Evolutionary conservation across 192 early-diverging fungal species (phyloP).

Genomic region (Mortierella antarctica): DNA sequence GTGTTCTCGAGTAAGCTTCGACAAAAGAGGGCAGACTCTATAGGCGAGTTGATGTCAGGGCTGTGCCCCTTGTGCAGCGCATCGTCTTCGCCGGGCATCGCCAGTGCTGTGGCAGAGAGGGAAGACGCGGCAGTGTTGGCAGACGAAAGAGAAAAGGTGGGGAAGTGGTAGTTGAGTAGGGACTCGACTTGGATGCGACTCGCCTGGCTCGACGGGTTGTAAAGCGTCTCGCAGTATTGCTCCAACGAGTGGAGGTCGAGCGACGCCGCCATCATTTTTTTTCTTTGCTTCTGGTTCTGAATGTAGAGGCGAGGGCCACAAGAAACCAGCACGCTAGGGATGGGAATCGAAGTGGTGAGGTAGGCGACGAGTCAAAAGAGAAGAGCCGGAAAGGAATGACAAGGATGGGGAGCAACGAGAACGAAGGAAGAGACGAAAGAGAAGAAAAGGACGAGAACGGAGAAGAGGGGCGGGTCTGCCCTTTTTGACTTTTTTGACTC

Average conservation of each 20-base stretch:
- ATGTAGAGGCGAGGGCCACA: background rate
- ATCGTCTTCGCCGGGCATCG: conserved; percentile 5
- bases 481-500: background rate
- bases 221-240: conserved; percentile 71
- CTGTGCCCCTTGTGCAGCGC: conserved; percentile 26
- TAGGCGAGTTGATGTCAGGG: conserved; percentile 60
- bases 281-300: background rate
- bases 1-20: conserved; percentile 69
- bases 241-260: conserved; percentile 54
- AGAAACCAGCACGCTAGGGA: background rate
- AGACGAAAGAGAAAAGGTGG: conserved; percentile 82
- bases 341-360: background rate
- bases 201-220: conserved; percentile 67
- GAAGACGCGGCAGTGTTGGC: conserved; percentile 25
- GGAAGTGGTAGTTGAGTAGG: conserved; percentile 80
- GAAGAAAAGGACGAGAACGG: background rate
- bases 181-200: conserved; percentile 75
- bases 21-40: conserved; percentile 68
- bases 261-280: conserved; percentile 44
- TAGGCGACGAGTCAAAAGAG: background rate
- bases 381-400: background rate
- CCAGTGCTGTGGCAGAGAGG: conserved; percentile 12
- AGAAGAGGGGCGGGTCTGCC: background rate
- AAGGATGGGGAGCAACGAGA: conserved; percentile 4
- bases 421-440: conserved; percentile 1